phyloP scores from a whole-genome alignment of 495 filamentous ascomycete species.

The Penicillium ochrochloron region DNA sequence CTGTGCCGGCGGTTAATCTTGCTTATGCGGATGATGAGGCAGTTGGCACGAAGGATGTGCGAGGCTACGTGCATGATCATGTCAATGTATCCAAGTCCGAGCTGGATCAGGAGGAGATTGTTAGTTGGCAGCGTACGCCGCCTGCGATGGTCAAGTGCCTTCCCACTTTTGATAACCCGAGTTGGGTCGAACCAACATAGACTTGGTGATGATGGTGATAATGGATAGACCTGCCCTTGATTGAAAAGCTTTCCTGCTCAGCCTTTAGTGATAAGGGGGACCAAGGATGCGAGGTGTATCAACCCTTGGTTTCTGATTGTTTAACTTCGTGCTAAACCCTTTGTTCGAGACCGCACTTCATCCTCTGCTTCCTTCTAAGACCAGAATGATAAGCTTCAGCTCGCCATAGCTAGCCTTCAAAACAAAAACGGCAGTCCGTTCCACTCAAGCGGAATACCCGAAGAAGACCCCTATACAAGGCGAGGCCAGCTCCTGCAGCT shows the following conservation, averaged over 20 bases:
- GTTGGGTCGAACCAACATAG: neutral
- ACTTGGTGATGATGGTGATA: neutral
- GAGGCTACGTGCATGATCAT: conserved; percentile 44
- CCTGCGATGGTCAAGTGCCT: neutral
- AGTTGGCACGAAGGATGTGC: conserved; percentile 41
- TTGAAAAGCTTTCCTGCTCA: neutral
- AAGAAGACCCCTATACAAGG: neutral
- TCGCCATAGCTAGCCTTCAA: neutral
- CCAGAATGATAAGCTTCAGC: neutral
- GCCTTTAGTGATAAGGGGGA: neutral
- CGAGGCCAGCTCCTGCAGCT: neutral
- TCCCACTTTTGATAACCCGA: neutral
- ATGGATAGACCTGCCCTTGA: neutral
- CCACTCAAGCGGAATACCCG: neutral
- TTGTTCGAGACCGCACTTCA: neutral
- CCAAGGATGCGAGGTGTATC: too few species aligned
- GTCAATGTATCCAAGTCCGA: conserved; percentile 17
- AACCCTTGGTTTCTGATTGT: too few species aligned
- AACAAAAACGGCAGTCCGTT: neutral
- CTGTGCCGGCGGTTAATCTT: conserved; percentile 55
- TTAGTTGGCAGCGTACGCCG: conserved; percentile 25
- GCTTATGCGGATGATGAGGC: conserved; percentile 47
- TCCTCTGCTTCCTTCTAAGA: too few species aligned
- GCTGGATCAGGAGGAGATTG: conserved; percentile 18
- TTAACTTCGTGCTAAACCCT: neutral